phyloP scores from a whole-genome alignment of 2,329 filamentous ascomycete species.

The Fusarium nisikadoi region DNA sequence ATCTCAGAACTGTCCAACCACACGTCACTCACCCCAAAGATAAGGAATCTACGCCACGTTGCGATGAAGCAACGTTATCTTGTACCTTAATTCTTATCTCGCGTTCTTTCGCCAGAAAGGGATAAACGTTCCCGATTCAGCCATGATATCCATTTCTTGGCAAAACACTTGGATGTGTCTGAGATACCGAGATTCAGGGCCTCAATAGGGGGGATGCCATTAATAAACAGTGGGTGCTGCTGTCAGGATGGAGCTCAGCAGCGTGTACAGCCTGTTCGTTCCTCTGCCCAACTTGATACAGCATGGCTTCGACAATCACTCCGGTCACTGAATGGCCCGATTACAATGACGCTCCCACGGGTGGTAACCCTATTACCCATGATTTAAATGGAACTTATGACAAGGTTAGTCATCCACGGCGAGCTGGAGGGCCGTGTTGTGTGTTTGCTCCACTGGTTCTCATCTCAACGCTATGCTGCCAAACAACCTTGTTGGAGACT shows the following conservation, averaged over 20 bases:
- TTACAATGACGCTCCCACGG: slow-evolving; percentile 52
- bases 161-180: slow-evolving; percentile 11
- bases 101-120: slow-evolving; percentile 18
- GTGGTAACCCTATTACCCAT: slow-evolving; percentile 56
- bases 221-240: not conserved
- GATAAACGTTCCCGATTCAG: slow-evolving; percentile 1
- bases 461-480: not conserved
- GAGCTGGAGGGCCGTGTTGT: not conserved
- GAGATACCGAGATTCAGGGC: not conserved
- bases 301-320: slow-evolving; percentile 32
- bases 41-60: slow-evolving; percentile 23
- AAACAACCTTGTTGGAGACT: accelerated
- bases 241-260: not conserved
- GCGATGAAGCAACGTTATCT: slow-evolving; percentile 12
- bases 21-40: not conserved
- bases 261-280: accelerated
- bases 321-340: slow-evolving; percentile 55
- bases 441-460: not conserved
- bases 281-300: not conserved
- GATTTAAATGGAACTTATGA: slow-evolving; percentile 58
- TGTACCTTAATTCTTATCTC: slow-evolving; percentile 23
- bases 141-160: slow-evolving; percentile 7
- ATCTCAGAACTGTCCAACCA: slow-evolving; percentile 12
- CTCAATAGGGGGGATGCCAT: not conserved
- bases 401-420: slow-evolving; percentile 42